phyloP scores from a whole-genome alignment of 2,329 filamentous ascomycete species.

The Dactylellina cionopaga region DNA sequence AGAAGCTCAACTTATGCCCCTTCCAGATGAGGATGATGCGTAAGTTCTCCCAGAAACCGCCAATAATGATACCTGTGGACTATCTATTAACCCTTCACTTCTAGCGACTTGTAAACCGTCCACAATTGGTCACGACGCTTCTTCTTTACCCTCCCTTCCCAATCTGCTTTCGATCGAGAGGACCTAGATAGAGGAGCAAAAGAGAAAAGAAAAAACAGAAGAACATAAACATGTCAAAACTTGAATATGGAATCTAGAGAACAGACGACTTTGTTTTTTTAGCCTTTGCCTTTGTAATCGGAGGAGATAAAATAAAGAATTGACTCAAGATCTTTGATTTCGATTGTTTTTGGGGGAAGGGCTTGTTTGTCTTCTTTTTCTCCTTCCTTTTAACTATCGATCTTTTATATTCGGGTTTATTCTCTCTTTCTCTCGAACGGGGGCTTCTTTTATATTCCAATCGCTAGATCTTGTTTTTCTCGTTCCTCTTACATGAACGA shows the following conservation, averaged over 20 bases:
- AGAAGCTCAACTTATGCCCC: slow-evolving; percentile 79
- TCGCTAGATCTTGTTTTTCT: slow-evolving; percentile 22
- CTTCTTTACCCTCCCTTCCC: slow-evolving; percentile 4
- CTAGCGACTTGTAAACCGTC: slow-evolving; percentile 56
- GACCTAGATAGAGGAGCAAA: slow-evolving; percentile 19
- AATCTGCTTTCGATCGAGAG: slow-evolving; percentile 1
- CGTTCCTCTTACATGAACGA: no score
- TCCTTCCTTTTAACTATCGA: slow-evolving; percentile 9
- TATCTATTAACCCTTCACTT: neutral
- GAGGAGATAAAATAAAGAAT: slow-evolving; percentile 4
- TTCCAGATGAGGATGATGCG: slow-evolving; percentile 93
- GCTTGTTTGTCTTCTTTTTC: neutral
- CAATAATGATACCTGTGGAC: slow-evolving; percentile 16
- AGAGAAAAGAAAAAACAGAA: slow-evolving; percentile 4
- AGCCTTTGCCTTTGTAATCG: neutral
- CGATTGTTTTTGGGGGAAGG: no score
- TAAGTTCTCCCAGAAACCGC: slow-evolving; percentile 41
- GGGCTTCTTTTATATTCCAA: slow-evolving; percentile 11
- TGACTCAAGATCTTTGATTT: no score
- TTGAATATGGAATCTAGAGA: slow-evolving; percentile 41
- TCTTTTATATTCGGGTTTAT: slow-evolving; percentile 27
- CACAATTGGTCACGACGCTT: neutral
- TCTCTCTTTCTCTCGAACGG: neutral
- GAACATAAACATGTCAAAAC: slow-evolving; percentile 13
- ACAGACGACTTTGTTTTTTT: slow-evolving; percentile 7